Evolutionary conservation across 352 stramenopile species (phyloP).

Genomic region (Globisporangium nagaii): DNA sequence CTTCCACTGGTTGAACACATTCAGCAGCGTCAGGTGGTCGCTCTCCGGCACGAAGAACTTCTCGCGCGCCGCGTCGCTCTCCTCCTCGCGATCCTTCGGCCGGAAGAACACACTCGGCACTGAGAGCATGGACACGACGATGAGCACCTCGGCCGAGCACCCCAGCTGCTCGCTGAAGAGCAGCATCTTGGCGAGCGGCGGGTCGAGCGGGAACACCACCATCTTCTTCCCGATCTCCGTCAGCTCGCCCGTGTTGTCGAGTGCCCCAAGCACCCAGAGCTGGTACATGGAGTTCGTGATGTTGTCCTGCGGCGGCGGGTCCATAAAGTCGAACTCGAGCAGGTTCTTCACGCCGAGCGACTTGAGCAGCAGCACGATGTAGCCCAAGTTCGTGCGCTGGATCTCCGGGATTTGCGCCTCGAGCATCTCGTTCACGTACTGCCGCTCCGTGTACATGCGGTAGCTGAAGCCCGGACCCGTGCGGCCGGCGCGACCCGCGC

Average conservation of each 20-base stretch:
- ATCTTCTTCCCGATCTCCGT: conserved; percentile 96
- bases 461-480: conserved; percentile 92
- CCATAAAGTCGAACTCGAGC: conserved; percentile 99
- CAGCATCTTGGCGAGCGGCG: conserved; percentile 94
- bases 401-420: conserved; percentile 97
- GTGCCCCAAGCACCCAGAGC: conserved; percentile 96
- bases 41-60: conserved; percentile 99
- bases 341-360: conserved; percentile 95
- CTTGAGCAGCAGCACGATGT: conserved; percentile 98
- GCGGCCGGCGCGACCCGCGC: conserved; percentile 90
- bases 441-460: conserved; percentile 95
- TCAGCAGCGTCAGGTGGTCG: conserved; percentile 96
- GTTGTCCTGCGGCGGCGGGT: conserved; percentile 94
- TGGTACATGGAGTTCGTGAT: conserved; percentile 99
- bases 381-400: conserved; percentile 97
- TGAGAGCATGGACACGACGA: conserved; percentile 96
- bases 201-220: conserved; percentile 98
- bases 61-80: conserved; percentile 95
- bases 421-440: conserved; percentile 97
- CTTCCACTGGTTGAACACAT: conserved; percentile 95
- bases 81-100: conserved; percentile 95
- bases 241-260: conserved; percentile 97
- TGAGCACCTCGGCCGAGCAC: conserved; percentile 94
- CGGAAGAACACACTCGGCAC: conserved; percentile 97
- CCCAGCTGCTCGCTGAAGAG: conserved; percentile 92